Conservation (phyloP, 2,329 filamentous ascomycete species). For the Endoconidiophora laricicola region DNA sequence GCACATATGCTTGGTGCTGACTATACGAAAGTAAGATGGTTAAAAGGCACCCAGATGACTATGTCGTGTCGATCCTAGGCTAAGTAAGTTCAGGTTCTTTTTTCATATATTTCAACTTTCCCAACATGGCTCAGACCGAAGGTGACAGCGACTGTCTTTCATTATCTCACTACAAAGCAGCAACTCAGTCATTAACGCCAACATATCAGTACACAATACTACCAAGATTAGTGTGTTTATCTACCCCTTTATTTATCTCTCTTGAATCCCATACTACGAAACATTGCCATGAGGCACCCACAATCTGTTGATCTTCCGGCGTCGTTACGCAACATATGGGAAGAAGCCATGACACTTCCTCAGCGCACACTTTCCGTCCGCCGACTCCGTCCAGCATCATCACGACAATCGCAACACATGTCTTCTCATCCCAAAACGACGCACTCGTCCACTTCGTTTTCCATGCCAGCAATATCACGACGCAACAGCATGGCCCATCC, state of each 20-base stretch:
- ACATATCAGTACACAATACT: too few species aligned
- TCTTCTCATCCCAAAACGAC: neutral
- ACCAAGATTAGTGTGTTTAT: too few species aligned
- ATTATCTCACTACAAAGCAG: too few species aligned
- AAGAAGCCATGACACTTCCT: constrained; percentile 2
- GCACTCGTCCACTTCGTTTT: neutral
- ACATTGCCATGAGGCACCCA: neutral
- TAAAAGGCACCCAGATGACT: too few species aligned
- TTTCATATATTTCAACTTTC: too few species aligned
- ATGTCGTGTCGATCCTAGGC: too few species aligned
- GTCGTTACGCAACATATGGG: constrained; percentile 7
- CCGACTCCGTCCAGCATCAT: neutral
- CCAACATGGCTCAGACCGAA: too few species aligned
- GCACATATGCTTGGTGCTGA: too few species aligned
- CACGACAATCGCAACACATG: neutral
- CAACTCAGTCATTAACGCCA: too few species aligned
- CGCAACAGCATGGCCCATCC: neutral
- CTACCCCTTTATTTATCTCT: neutral
- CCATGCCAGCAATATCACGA: neutral
- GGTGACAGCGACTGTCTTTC: too few species aligned
- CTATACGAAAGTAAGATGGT: too few species aligned
- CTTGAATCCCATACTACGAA: neutral
- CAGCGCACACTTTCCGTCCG: constrained; percentile 6
- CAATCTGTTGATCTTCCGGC: constrained; percentile 6
- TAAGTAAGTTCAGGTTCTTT: too few species aligned